A percentile compares a stretch with the other conserved stretches of the same genome.
These are phyloP conservation scores for Rhynchospora pubera DNA, from an alignment of 176 grass and related monocot species.

Conservation along the genomic window DNA sequence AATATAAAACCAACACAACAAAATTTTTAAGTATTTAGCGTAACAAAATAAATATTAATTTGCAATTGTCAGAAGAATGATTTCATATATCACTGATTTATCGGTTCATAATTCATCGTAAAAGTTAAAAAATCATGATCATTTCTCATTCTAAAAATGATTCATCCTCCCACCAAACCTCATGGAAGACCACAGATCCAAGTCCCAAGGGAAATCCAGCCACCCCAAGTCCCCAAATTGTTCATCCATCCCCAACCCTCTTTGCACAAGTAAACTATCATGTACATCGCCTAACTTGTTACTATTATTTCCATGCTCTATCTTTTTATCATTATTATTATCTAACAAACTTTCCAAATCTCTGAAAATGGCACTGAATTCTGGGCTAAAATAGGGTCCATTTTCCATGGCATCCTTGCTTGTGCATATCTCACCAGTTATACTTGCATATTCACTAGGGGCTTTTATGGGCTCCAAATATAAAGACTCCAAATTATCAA, in stretches of 20 bases:
- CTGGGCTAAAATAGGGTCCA: not conserved
- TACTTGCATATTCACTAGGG: not conserved
- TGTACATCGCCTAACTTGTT: not conserved
- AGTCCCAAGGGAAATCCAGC: not conserved
- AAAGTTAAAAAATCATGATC: not conserved
- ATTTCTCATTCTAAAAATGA: not conserved
- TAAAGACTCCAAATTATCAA: not conserved
- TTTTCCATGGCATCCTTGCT: not conserved
- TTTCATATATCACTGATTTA: not conserved
- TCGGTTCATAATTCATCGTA: not conserved
- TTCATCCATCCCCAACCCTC: not conserved
- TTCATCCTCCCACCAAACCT: not conserved
- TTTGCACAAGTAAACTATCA: not conserved
- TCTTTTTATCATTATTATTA: not conserved
- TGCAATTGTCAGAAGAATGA: not conserved
- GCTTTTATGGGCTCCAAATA: not conserved
- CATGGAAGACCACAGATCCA: not conserved
- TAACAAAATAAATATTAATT: not conserved
- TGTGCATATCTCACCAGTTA: not conserved
- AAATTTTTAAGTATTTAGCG: no score
- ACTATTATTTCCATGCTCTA: not conserved
- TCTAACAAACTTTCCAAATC: not conserved
- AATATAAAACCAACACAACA: not conserved
- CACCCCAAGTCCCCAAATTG: not conserved
- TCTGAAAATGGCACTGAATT: not conserved